Evolutionary conservation across 371 early-diverging fungal genomes (phyloP), one percentile per base, ranked within the genome.

Genomic region (Mucor piriformis): DNA sequence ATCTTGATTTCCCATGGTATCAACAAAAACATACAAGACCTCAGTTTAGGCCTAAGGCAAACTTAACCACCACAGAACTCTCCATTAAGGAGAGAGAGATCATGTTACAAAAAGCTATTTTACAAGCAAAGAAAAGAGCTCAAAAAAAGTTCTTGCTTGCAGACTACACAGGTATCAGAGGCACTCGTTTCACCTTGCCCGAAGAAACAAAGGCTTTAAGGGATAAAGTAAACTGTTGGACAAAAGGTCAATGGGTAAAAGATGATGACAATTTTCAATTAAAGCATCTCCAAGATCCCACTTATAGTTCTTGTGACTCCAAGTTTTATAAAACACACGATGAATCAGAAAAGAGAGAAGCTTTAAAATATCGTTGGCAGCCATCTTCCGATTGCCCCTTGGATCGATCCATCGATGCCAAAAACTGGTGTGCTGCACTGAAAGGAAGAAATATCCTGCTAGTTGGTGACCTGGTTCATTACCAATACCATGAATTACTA

Each of bases 391-490:
- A 23, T 3, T 59, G 69, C 54, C 54, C 64, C 0, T 38, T 66
- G 20, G 27, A 47, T 18, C 29, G 32, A 1, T 27, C 54, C 18
- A 46, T 81, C 3, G 61, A 58, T 48, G 33, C 60, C 5, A 42
- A 46, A 8, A 47, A 69, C 16, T 78, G 74, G 74, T 80, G 83
- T 54, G 46, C 61, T 5, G 37, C 67, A 1, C 21, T 82, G 34
- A 52, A 51, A 18, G 76, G 81, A 0, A 59, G 74, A 29, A 55
- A 75, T 35, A 64, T 85, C 35, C 58, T 83, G 23, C 38, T 86
- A 13, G 84, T 81, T 0, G 87, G 87, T 27, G 87, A 86, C 64
- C 47, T 79, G 12, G 72, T 79, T 0, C 83, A 83, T 35, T 83
- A 76, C 54, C 84, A 84, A 55, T 64, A 82, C 16, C 85, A 85